Evolutionary conservation across 257 asterid species (phyloP), one percentile per base, ranked within the genome.

Genomic region (Striga asiatica): DNA sequence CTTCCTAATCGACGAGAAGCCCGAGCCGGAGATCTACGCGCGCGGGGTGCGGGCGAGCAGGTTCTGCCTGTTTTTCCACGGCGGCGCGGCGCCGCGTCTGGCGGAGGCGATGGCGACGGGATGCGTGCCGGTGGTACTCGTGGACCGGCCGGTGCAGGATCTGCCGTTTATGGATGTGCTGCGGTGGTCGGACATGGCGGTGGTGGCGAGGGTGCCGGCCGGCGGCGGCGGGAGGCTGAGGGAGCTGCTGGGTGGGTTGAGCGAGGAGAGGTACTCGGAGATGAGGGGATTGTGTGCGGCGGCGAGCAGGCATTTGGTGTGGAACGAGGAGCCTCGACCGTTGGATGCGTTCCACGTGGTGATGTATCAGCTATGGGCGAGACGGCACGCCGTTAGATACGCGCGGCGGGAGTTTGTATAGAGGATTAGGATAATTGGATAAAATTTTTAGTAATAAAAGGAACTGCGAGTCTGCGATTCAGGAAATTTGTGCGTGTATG

Each of bases 71-170:
- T 76, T 84, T 47, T 43, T 68, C 2, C 47, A 21, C 11, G 82
- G 79, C 1, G 85, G 71, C 11, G 72, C 72, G 74, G 37, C 75
- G 17, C 56, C 75, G 17, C 54, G 68, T 76, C 38, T 91, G 56
- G 76, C 37, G 49, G 95, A 65, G 56, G 89, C 89, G 37, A 77
- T 87, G 94, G 75, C 74, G 1, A 13, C 12, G 14, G 98, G 95
- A 4, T 91, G 98, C 38, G 97, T 91, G 52, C 95, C 97, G 32
- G 94, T 77, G 58, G 67, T 91, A 75, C 64, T 87, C 12, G 93
- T 88, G 70, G 88, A 79, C 67, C 83, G 79, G 50, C 77, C 96
- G 76, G 65, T 82, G 29, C 97, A 87, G 83, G 98, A 91, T 63
- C 20, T 91, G 58, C 98, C 97, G 17, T 56, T 87, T 64, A 84